phyloP scores from a whole-genome alignment of 768 basidiomycete species.

The Psilocybe subaeruginosa region DNA sequence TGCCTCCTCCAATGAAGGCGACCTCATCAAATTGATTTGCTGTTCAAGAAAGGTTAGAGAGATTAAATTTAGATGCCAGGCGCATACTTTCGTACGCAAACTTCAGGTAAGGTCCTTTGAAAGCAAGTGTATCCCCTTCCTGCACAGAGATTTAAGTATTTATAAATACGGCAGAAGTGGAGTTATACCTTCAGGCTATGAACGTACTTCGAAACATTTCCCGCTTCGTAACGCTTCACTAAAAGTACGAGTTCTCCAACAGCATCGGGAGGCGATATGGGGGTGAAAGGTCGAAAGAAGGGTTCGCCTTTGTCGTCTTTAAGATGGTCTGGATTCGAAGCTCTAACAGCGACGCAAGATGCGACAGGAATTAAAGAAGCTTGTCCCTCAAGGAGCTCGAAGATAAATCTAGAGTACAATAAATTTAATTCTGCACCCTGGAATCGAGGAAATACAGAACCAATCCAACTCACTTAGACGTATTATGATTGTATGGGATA shows the following conservation, averaged over 20 bases:
- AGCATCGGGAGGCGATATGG: constrained; percentile 74
- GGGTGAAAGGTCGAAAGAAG: constrained; percentile 89
- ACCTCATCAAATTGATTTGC: constrained; percentile 85
- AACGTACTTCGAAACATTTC: constrained; percentile 84
- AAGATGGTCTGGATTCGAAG: constrained; percentile 64
- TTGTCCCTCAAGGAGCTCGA: constrained; percentile 78
- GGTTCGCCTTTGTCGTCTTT: constrained; percentile 82
- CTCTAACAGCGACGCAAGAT: constrained; percentile 75
- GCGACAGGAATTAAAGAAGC: constrained; percentile 78
- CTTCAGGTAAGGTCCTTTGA: constrained; percentile 92
- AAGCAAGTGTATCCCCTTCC: constrained; percentile 75
- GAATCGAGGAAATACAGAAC: not conserved
- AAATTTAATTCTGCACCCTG: not conserved
- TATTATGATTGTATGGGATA: constrained; percentile 92
- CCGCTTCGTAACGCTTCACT: constrained; percentile 83
- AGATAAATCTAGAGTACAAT: constrained; percentile 61
- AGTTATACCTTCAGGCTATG: constrained; percentile 60
- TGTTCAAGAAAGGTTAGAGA: constrained; percentile 27
- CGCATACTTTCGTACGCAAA: constrained; percentile 76
- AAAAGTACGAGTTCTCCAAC: constrained; percentile 78
- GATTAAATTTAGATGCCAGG: not conserved
- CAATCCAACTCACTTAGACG: constrained; percentile 56
- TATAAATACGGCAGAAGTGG: not conserved
- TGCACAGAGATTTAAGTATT: constrained; percentile 14
- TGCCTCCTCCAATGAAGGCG: constrained; percentile 89